Evolutionary conservation across 208 protist species (phyloP), one percentile per base, ranked within the genome.

Genomic region (Wallacemonas sp.): DNA sequence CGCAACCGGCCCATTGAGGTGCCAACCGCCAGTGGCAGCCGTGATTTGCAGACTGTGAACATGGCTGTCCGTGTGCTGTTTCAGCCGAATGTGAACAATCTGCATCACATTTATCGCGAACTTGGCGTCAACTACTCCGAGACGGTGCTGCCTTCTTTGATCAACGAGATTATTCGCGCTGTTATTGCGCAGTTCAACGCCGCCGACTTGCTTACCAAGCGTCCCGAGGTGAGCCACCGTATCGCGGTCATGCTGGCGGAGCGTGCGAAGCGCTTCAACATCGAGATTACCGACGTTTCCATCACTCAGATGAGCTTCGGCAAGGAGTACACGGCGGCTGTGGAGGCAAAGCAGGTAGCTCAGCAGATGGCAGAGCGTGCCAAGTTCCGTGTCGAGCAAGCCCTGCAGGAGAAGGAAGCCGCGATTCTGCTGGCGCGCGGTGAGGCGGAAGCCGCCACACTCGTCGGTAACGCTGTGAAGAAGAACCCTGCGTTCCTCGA

Each of bases 101-200:
- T 99, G 22, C 93, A 97, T 61, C 64, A 86, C 30, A 97, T 99
- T 44, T 99, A 98, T 70, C 85, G 91, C 54, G 84, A 93, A 53
- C 83, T 99, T 27, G 98, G 98, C 39, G 82, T 92, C 46, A 97
- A 99, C 73, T 99, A 98, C 86, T 96, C 96, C 30, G 96, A 99
- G 70, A 96, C 97, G 46, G 97, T 99, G 11, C 82, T 99, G 51
- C 98, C 98, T 2, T 99, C 97, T 1, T 97, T 99, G 31, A 93
- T 97, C 31, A 99, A 99, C 76, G 98, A 99, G 81, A 98, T 99
- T 42, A 94, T 99, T 61, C 99, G 99, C 61, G 84, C 90, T 42
- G 97, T 99, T 0, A 98, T 99, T 60, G 98, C 98, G 15, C 97
- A 99, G 81, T 99, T 99, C 77, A 99, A 99, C 77, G 98, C 98